phyloP scores from a whole-genome alignment of 2,329 filamentous ascomycete species.

The Colletotrichum viniferum region DNA sequence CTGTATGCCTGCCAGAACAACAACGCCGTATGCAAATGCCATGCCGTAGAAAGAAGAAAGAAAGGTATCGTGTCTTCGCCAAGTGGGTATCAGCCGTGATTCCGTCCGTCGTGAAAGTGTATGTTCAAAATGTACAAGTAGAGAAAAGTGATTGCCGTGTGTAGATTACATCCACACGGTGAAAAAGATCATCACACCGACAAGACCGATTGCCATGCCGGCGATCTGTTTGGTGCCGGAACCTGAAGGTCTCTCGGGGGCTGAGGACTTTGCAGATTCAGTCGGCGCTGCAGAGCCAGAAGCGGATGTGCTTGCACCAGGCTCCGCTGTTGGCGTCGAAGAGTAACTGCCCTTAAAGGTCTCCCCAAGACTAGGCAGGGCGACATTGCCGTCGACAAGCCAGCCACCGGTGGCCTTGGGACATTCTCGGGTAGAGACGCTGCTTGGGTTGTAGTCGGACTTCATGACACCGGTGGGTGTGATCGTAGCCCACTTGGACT shows the following conservation, averaged over 20 bases:
- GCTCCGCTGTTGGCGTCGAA: constrained; percentile 17
- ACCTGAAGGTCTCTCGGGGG: constrained; percentile 34
- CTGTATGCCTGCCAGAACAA: background rate
- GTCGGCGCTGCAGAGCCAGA: constrained; percentile 28
- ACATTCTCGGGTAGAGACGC: constrained; percentile 69
- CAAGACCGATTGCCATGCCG: constrained; percentile 53
- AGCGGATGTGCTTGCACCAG: background rate
- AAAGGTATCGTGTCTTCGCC: background rate
- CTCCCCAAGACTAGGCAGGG: constrained; percentile 72
- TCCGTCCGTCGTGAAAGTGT: background rate
- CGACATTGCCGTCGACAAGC: constrained; percentile 72
- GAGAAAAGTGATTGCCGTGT: background rate
- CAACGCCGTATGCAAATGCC: constrained; percentile 7
- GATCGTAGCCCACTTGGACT: constrained; percentile 75
- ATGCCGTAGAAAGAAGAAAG: background rate
- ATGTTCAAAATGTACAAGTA: constrained; percentile 8
- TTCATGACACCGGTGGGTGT: constrained; percentile 71
- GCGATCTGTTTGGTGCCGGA: constrained; percentile 51
- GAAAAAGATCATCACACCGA: constrained; percentile 57
- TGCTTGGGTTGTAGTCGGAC: constrained; percentile 66
- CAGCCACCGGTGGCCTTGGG: constrained; percentile 74
- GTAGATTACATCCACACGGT: constrained; percentile 50
- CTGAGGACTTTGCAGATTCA: constrained; percentile 34
- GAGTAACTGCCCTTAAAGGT: constrained; percentile 36
- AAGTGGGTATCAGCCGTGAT: constrained; percentile 15